Evolutionary conservation across 106 monocot species (phyloP).

Genomic region (Allium fistulosum): DNA sequence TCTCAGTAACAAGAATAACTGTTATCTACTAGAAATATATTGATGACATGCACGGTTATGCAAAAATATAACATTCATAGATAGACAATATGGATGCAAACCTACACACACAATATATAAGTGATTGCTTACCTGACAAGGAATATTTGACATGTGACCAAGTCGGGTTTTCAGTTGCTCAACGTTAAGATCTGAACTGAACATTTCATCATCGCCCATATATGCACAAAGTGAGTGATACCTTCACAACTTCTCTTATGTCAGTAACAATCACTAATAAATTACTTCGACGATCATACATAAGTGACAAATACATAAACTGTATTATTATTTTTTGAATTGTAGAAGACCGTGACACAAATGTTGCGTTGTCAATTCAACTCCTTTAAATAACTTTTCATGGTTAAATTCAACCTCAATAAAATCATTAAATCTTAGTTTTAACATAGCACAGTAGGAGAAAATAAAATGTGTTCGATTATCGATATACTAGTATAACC

Average conservation of each 20-base stretch:
- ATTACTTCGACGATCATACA: neutral
- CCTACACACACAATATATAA: too few relatives aligned
- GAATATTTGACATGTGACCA: constrained; percentile 92
- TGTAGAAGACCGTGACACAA: neutral
- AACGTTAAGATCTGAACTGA: constrained; percentile 96
- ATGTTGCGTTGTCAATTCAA: too few relatives aligned
- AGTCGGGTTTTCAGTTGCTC: constrained; percentile 71
- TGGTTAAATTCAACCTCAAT: neutral
- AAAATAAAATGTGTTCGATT: too few relatives aligned
- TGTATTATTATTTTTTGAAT: neutral
- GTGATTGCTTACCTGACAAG: constrained; percentile 57
- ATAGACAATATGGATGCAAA: too few relatives aligned
- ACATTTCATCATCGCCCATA: constrained; percentile 99
- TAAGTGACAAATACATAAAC: neutral
- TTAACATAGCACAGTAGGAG: too few relatives aligned
- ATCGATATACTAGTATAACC: too few relatives aligned
- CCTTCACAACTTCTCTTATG: constrained; percentile 41
- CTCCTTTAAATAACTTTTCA: too few relatives aligned
- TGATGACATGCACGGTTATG: neutral
- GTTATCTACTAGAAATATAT: neutral
- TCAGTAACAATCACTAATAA: neutral
- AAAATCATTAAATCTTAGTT: neutral
- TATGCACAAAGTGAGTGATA: constrained; percentile 88
- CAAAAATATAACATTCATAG: neutral
- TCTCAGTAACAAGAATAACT: too few relatives aligned